A percentile compares a stretch with the other conserved stretches of the same genome.
Conservation (phyloP, 2,329 filamentous ascomycete species). For the Cladosporium phlei region DNA sequence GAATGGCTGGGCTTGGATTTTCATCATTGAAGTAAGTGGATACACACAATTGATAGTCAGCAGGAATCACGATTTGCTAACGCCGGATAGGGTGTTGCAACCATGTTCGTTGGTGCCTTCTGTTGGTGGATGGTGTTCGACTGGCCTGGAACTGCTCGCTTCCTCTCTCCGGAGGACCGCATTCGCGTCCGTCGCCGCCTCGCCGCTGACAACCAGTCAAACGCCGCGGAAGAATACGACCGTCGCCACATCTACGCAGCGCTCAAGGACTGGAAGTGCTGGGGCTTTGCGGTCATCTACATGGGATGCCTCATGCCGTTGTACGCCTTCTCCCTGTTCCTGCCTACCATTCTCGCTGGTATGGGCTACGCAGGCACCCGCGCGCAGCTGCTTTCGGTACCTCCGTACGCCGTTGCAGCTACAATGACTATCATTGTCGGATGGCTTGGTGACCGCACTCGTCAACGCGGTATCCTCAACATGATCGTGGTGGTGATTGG, state of each 20-base stretch:
- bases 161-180: conserved; percentile 47
- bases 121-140: conserved; percentile 42
- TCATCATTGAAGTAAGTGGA: conserved; percentile 38
- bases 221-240: conserved; percentile 23
- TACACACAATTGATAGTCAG: no score
- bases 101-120: conserved; percentile 53
- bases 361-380: conserved; percentile 55
- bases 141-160: conserved; percentile 54
- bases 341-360: conserved; percentile 28
- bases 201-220: conserved; percentile 24
- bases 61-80: no score
- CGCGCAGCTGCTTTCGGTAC: conserved; percentile 68
- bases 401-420: conserved; percentile 68
- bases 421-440: conserved; percentile 65
- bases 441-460: conserved; percentile 69
- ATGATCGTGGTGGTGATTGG: conserved; percentile 65
- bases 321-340: conserved; percentile 31
- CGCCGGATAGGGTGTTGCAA: conserved; percentile 53
- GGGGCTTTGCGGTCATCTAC: conserved; percentile 67
- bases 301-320: conserved; percentile 49
- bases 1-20: conserved; percentile 40
- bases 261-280: conserved; percentile 80
- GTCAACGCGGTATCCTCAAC: conserved; percentile 73
- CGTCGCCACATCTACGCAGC: conserved; percentile 25
- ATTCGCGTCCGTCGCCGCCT: conserved; percentile 24